phyloP scores from a whole-genome alignment of 1,284 basidiomycete species.

The Rhodotorula sp. region DNA sequence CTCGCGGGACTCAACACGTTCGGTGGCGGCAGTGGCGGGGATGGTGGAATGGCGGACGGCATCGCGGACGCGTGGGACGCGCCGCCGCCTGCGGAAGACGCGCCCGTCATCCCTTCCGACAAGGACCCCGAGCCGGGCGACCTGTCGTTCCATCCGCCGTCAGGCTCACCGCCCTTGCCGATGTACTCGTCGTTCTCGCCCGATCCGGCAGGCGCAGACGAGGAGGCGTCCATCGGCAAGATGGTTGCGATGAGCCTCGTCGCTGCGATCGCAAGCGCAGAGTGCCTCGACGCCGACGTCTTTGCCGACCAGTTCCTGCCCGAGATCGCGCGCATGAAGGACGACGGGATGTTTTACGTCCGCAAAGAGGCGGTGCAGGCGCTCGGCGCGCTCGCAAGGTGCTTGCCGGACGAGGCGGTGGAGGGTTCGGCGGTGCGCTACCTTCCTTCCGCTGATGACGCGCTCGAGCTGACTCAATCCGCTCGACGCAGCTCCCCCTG shows the following conservation, averaged over 20 bases:
- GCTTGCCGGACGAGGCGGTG: conserved; percentile 72
- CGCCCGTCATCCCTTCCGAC: not conserved
- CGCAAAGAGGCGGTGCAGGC: conserved; percentile 88
- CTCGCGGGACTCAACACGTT: conserved; percentile 1
- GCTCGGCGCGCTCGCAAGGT: conserved; percentile 81
- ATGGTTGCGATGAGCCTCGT: conserved; percentile 91
- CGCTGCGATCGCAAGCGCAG: conserved; percentile 66
- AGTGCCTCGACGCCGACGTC: conserved; percentile 61
- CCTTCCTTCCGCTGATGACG: not conserved
- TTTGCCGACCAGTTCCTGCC: conserved; percentile 70
- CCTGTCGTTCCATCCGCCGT: conserved; percentile 6
- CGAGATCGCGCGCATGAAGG: conserved; percentile 76
- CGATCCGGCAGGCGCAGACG: conserved; percentile 33
- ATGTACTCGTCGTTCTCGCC: conserved; percentile 38
- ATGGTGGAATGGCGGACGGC: not conserved
- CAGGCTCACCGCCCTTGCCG: not conserved
- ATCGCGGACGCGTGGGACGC: not conserved
- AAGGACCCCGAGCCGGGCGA: not conserved
- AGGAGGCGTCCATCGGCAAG: conserved; percentile 81
- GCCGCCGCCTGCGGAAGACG: not conserved
- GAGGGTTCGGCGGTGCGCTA: conserved; percentile 63
- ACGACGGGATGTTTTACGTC: conserved; percentile 79
- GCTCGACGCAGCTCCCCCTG: conserved; percentile 65
- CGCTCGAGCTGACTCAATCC: not conserved
- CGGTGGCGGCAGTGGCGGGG: not conserved